Percentiles rank a stretch among this genome's conserved stretches.
phyloP scores from a whole-genome alignment of 495 filamentous ascomycete species.

The Tuber melanosporum region DNA sequence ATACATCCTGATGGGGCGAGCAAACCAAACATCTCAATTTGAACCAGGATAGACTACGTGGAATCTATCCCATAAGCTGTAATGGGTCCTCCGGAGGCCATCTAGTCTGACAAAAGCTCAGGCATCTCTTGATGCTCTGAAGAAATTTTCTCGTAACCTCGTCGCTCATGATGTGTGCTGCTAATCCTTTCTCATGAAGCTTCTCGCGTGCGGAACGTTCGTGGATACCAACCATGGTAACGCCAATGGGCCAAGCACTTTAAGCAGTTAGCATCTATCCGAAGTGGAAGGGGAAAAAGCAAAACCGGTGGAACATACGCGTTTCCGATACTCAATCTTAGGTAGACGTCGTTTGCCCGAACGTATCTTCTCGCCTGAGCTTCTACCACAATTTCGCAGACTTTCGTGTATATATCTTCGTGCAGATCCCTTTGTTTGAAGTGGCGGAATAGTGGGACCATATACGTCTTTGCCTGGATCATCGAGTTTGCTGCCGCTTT shows the following conservation, averaged over 20 bases:
- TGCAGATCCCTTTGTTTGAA: slow-evolving; percentile 75
- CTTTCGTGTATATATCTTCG: slow-evolving; percentile 67
- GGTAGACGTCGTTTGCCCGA: slow-evolving; percentile 91
- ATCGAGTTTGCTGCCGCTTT: slow-evolving; percentile 71
- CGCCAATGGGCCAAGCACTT: slow-evolving; percentile 93
- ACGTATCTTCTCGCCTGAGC: slow-evolving; percentile 88
- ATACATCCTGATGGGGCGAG: not conserved
- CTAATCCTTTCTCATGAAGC: slow-evolving; percentile 76
- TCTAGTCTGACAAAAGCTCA: slow-evolving; percentile 92
- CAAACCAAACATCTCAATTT: not conserved
- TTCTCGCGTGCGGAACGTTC: slow-evolving; percentile 92
- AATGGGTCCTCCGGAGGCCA: slow-evolving; percentile 90
- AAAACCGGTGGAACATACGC: slow-evolving; percentile 49
- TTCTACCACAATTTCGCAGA: slow-evolving; percentile 89
- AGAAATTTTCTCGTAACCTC: slow-evolving; percentile 91
- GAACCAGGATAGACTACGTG: not conserved
- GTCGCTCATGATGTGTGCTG: slow-evolving; percentile 94
- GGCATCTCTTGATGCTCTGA: slow-evolving; percentile 94
- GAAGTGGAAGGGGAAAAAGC: not conserved
- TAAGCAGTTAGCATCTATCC: slow-evolving; percentile 25
- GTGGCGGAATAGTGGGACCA: slow-evolving; percentile 83
- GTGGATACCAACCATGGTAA: slow-evolving; percentile 99
- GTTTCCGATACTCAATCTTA: slow-evolving; percentile 91
- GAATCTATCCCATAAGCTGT: slow-evolving; percentile 83
- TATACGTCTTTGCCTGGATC: slow-evolving; percentile 72